These are phyloP conservation scores for Coniosporium apollinis DNA, from an alignment of 495 filamentous ascomycete genomes.

Conservation along the genomic window DNA sequence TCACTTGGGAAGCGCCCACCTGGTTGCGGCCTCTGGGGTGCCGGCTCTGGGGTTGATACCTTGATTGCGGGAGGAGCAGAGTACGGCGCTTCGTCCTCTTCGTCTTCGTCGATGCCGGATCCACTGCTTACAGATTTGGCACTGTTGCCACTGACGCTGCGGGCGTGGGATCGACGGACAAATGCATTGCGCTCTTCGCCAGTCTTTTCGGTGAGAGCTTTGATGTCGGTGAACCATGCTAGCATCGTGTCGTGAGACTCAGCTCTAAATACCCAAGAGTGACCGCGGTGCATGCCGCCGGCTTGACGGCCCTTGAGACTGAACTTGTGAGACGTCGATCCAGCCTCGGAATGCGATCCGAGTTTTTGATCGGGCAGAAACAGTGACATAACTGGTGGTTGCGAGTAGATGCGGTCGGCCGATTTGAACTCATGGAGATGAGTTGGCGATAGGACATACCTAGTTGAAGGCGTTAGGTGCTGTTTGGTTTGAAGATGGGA, in stretches of 20 bases:
- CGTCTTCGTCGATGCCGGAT: slow-evolving; percentile 71
- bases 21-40: slow-evolving; percentile 47
- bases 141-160: slow-evolving; percentile 55
- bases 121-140: slow-evolving; percentile 52
- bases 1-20: slow-evolving; percentile 87
- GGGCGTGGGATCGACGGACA: slow-evolving; percentile 50
- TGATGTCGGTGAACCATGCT: slow-evolving; percentile 90
- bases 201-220: slow-evolving; percentile 68
- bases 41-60: slow-evolving; percentile 11
- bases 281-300: slow-evolving; percentile 81
- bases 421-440: slow-evolving; percentile 98
- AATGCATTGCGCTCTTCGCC: slow-evolving; percentile 80
- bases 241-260: slow-evolving; percentile 95
- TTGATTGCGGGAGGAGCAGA: slow-evolving; percentile 21
- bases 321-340: slow-evolving; percentile 91
- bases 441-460: slow-evolving; percentile 92
- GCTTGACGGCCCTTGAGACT: slow-evolving; percentile 92
- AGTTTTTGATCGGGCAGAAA: slow-evolving; percentile 90
- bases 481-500: slow-evolving; percentile 20
- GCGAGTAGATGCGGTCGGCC: slow-evolving; percentile 50
- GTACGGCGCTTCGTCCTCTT: slow-evolving; percentile 46
- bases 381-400: slow-evolving; percentile 84
- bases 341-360: slow-evolving; percentile 72
- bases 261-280: slow-evolving; percentile 94
- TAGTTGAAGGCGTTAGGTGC: slow-evolving; percentile 22